Percentiles rank a stretch among this genome's conserved stretches.
Conservation (phyloP, 768 basidiomycete species). For the Agaricus sinodeliciosus region DNA sequence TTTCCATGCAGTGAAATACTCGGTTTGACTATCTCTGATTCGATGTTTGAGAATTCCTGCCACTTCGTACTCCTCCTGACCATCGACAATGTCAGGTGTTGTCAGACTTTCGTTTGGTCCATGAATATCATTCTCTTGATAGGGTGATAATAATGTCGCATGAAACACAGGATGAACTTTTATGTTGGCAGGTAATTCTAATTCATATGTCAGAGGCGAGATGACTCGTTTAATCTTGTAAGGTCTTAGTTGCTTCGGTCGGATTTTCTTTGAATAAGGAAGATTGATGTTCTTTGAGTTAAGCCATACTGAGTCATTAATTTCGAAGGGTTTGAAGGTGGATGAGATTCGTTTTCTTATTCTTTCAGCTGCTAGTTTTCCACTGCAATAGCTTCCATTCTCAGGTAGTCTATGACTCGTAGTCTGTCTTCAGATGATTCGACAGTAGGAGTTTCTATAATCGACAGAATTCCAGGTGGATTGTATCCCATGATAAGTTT, state of each 20-base stretch:
- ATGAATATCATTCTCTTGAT: background rate
- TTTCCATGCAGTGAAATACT: background rate
- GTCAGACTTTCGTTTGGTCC: background rate
- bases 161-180: background rate
- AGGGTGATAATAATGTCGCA: background rate
- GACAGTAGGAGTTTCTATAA: background rate
- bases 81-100: background rate
- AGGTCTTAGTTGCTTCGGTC: background rate
- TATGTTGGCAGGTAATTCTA: background rate
- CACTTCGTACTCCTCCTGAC: background rate
- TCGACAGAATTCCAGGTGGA: background rate
- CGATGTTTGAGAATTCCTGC: background rate
- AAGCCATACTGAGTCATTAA: background rate
- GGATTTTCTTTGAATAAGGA: background rate
- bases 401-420: no score
- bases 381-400: no score
- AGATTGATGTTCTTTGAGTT: background rate
- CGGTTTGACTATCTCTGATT: background rate
- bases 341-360: no score
- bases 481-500: background rate
- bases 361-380: no score
- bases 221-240: background rate
- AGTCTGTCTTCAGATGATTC: background rate
- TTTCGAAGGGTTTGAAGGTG: background rate
- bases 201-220: background rate